Evolutionary conservation across 192 early-diverging fungal species (phyloP).

Genomic region (Coemansia sp.): DNA sequence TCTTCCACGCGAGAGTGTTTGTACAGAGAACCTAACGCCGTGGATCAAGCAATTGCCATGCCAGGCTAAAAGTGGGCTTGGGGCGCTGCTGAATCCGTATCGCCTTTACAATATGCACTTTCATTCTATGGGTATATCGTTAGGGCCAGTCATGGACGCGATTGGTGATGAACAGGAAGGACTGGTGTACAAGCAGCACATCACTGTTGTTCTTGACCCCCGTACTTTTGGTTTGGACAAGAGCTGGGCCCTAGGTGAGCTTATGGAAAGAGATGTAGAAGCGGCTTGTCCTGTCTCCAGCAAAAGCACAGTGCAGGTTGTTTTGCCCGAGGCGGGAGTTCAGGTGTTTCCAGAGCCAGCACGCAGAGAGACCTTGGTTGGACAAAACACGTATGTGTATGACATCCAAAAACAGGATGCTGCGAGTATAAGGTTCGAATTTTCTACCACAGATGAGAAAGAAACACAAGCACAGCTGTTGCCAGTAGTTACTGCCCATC

Average conservation of each 20-base stretch:
- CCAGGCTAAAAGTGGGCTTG: constrained; percentile 87
- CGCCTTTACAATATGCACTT: constrained; percentile 87
- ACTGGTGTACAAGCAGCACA: constrained; percentile 68
- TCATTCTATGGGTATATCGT: constrained; percentile 83
- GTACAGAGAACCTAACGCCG: constrained; percentile 97
- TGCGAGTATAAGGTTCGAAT: constrained; percentile 14
- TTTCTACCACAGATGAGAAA: not conserved
- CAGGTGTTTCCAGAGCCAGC: constrained; percentile 20
- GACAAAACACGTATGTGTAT: constrained; percentile 16
- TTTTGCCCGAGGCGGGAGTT: constrained; percentile 13
- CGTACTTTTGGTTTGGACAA: constrained; percentile 23
- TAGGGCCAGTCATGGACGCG: constrained; percentile 57
- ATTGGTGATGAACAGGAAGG: not conserved
- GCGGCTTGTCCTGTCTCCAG: constrained; percentile 56
- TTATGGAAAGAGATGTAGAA: constrained; percentile 55
- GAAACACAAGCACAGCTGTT: not conserved
- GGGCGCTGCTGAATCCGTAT: constrained; percentile 85
- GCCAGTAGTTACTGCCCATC: constrained; percentile 34
- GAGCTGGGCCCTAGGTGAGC: constrained; percentile 46
- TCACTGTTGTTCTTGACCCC: constrained; percentile 82
- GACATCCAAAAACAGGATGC: constrained; percentile 24
- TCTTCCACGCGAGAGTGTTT: constrained; percentile 90
- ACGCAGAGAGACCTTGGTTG: constrained; percentile 1
- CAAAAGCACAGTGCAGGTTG: constrained; percentile 42
- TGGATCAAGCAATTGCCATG: constrained; percentile 97